Evolutionary conservation across 2,329 filamentous ascomycete species (phyloP).

Genomic region (Nectriaceae sp.): DNA sequence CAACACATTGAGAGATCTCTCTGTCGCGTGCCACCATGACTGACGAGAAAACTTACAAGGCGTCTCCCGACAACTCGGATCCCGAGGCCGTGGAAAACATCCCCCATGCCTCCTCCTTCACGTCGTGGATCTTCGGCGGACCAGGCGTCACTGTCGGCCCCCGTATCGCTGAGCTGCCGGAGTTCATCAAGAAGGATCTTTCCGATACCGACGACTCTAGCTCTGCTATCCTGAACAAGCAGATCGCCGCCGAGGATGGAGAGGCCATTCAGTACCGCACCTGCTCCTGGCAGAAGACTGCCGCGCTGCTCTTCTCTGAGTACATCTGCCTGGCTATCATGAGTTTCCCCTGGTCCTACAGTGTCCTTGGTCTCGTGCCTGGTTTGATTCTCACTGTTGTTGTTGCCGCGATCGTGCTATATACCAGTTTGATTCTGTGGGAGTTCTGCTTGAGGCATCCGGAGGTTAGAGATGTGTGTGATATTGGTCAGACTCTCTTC

Average conservation of each 20-base stretch:
- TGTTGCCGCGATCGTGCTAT: constrained; percentile 76
- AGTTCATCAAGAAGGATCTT: constrained; percentile 33
- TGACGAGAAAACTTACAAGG: too few relatives aligned
- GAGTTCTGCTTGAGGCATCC: constrained; percentile 90
- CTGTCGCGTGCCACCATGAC: too few relatives aligned
- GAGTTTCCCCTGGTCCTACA: constrained; percentile 95
- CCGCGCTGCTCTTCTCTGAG: constrained; percentile 87
- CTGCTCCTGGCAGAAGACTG: constrained; percentile 95
- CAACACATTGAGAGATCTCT: too few relatives aligned
- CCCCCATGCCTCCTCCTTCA: constrained; percentile 26
- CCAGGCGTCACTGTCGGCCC: constrained; percentile 47
- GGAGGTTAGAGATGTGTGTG: constrained; percentile 88
- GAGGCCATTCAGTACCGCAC: constrained; percentile 89
- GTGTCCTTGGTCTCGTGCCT: constrained; percentile 81
- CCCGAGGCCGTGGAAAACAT: too few relatives aligned
- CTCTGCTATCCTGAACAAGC: constrained; percentile 56
- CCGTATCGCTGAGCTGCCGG: constrained; percentile 51
- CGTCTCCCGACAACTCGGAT: too few relatives aligned
- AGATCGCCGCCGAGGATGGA: constrained; percentile 75
- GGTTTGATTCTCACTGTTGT: constrained; percentile 80
- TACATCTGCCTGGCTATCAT: constrained; percentile 93
- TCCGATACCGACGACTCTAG: constrained; percentile 48
- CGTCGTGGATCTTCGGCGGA: constrained; percentile 42
- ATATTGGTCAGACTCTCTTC: constrained; percentile 94
- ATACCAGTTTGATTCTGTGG: constrained; percentile 68